A percentile compares a stretch with the other conserved stretches of the same genome.
These are phyloP conservation scores for Candida pseudofarinosa DNA, from an alignment of 805 yeast species.

Conservation along the genomic window DNA sequence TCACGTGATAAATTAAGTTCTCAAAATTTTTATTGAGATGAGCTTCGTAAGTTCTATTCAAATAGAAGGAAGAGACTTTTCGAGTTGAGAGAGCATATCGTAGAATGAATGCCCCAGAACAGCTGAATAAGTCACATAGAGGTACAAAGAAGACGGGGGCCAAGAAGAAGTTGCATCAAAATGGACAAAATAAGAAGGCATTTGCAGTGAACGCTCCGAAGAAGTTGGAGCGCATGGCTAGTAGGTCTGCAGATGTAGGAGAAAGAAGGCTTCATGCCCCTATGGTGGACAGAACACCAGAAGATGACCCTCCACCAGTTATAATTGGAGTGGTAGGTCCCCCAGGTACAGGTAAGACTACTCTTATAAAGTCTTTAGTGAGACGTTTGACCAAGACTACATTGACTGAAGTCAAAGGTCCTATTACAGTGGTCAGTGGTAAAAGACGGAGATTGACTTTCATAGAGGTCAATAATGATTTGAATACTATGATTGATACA, in stretches of 20 bases:
- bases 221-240: conserved; percentile 78
- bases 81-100: not conserved
- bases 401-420: conserved; percentile 84
- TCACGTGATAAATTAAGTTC: not conserved
- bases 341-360: conserved; percentile 97
- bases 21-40: not conserved
- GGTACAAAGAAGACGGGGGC: conserved; percentile 53
- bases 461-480: conserved; percentile 86
- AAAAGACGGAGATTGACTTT: conserved; percentile 89
- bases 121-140: conserved; percentile 80
- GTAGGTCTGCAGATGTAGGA: conserved; percentile 74
- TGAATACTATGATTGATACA: conserved; percentile 93
- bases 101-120: conserved; percentile 32
- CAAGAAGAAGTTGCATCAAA: conserved; percentile 82
- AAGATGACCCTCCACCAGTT: conserved; percentile 95
- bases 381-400: conserved; percentile 85
- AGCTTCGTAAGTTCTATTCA: conserved; percentile 3
- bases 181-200: conserved; percentile 56
- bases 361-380: conserved; percentile 83
- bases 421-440: conserved; percentile 94
- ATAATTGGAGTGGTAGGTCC: conserved; percentile 98
- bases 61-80: not conserved
- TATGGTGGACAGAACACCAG: conserved; percentile 96
- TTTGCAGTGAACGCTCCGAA: conserved; percentile 61
- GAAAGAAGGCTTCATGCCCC: conserved; percentile 92